Evolutionary conservation across 495 filamentous ascomycete species (phyloP).

Genomic region (Podospora sp.): DNA sequence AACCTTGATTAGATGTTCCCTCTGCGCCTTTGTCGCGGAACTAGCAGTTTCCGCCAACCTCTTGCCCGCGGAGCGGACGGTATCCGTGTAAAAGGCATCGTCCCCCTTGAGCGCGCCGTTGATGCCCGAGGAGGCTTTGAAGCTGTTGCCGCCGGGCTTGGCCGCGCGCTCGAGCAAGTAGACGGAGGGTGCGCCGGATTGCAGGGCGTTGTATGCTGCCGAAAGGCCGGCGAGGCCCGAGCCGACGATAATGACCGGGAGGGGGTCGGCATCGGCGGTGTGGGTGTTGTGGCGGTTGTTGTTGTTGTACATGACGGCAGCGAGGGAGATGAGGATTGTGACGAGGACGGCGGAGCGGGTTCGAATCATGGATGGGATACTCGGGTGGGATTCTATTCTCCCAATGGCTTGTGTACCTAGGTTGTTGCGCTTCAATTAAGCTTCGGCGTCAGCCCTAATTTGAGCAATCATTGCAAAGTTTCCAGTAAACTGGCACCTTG

Average conservation of each 20-base stretch:
- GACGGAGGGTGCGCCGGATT: constrained; percentile 45
- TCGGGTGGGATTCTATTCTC: too few relatives aligned
- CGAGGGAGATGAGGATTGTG: not conserved
- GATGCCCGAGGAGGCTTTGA: constrained; percentile 66
- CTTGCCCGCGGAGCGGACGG: constrained; percentile 50
- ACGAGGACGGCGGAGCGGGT: constrained; percentile 4
- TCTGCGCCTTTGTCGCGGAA: constrained; percentile 19
- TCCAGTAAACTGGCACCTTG: not conserved
- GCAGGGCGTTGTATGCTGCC: constrained; percentile 51
- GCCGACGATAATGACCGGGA: constrained; percentile 51
- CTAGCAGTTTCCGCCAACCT: constrained; percentile 25
- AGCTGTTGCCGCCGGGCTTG: constrained; percentile 63
- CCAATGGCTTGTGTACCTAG: too few relatives aligned
- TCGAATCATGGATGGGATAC: not conserved
- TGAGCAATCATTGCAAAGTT: too few relatives aligned
- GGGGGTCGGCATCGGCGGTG: constrained; percentile 9
- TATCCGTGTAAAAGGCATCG: constrained; percentile 55
- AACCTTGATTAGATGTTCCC: constrained; percentile 46
- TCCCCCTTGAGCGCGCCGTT: constrained; percentile 58
- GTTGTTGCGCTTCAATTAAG: too few relatives aligned
- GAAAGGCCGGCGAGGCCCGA: constrained; percentile 57
- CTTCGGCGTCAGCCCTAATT: too few relatives aligned
- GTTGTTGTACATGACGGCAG: not conserved
- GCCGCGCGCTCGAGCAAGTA: constrained; percentile 55
- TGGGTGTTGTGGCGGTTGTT: not conserved